Base-by-base conservation (phyloP, 768 basidiomycete genomes). In the Trametes villosa region DNA sequence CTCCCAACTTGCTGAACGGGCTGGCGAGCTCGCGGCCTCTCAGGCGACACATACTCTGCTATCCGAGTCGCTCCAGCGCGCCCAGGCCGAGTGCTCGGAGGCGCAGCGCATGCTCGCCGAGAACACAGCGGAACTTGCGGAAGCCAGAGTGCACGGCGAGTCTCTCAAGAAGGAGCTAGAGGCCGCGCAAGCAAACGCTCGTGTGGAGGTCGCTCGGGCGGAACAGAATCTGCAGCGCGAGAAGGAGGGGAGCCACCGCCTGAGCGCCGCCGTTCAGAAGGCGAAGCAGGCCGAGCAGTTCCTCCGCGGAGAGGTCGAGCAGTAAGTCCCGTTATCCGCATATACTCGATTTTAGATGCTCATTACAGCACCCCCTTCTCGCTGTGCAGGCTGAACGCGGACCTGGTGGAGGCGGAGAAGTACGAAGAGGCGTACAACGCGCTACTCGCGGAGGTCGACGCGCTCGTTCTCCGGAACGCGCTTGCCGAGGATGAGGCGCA, bases 401-500 rank as follows among this genome's bases (percentile, higher is more conserved):
- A 90, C 33, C 72, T 94, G 22, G 70, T 79, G 4, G 83, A 88
- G 13, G 82, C 83, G 1, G 85, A 85, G 63, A 79, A 77, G 20
- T 94, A 87, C 73, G 83, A 87, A 71, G 83, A 87, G 49, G 88
- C 90, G 13, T 94, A 94, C 71, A 77, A 81, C 58, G 77, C 78
- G 26, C 77, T 94, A 12, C 72, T 82, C 18, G 83, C 88, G 18
- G 83, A 91, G 68, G 82, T 93, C 27, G 81, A 80, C 18, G 77
- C 82, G 7, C 80, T 96, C 11, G 74, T 88, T 18, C 82, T 83
- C 13, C 81, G 88, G 12, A 92, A 94, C 65, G 82, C 86, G 31
- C 78, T 94, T 34, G 91, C 92, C 8, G 88, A 94, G 68, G 86
- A 86, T 41, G 95, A 96, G 71, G 86, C 89, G 0, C 78, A 83